Base-by-base conservation (phyloP, 139 green algal genomes). In the Coelastrella sp. region DNA sequence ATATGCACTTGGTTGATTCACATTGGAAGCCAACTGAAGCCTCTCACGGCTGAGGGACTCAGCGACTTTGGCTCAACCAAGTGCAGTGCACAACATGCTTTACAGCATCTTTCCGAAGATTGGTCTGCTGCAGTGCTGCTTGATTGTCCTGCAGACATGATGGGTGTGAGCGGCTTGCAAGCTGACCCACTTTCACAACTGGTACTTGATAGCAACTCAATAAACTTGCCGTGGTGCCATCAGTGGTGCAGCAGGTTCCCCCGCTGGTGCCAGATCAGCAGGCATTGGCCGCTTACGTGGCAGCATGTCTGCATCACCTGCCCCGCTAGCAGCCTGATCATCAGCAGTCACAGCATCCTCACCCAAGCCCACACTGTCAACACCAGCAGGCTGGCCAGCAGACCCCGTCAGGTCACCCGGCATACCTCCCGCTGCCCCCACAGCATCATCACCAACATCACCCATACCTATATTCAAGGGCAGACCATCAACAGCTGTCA, bases 341-440 rank as follows among this genome's bases (percentile, higher is more conserved):
- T 70, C 63, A 70, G 63, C 63, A 9, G 63, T 70, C 12, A 70
- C 63, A 70, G 63, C 63, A 82, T 82, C 5, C 12, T 82, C 75
- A 27, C 25, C 75, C 25, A 25, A 6, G 19, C 27, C 74, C 74
- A 82, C 74, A 82, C 27, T 57, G 27, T 82, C 74, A 82, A 63
- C n/a, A 84, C 56, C 68, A 27, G 68, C 68, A 27, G 68, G 68
- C 24, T 10, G 15, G 7, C 8, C 68, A 76, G 17, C 68, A 27
- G 68, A 76, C 15, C 84, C 84, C 57, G 84, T 88, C 0, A 88
- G 84, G 49, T 88, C 84, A 57, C 84, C 84, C 57, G 84, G 84
- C 84, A 88, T 80, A 19, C 84, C 68, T 6, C 84, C 84, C 12
- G 84, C 84, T 58, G 84, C 84, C 6, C 84, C 84, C n/a, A 68